Percentiles rank a stretch among this genome's conserved stretches.
phyloP scores from a whole-genome alignment of 345 rosid genomes.

The Toxicodendron radicans region DNA sequence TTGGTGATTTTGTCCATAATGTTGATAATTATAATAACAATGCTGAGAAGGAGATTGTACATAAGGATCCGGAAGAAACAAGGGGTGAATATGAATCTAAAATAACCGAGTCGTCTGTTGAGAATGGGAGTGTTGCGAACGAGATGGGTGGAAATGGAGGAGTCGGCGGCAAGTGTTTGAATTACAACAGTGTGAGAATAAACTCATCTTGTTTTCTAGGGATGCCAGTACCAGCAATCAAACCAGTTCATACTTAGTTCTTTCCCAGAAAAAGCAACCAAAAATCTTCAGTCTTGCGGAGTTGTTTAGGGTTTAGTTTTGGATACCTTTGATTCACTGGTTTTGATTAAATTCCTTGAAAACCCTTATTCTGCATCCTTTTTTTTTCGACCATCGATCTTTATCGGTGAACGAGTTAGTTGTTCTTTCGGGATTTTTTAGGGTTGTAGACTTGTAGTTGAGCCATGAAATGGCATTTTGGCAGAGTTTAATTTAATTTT shows the following conservation, averaged over 20 bases:
- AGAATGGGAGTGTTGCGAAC: not conserved
- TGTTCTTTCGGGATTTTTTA: not conserved
- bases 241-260: constrained; percentile 38
- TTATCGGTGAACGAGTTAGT: not conserved
- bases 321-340: not conserved
- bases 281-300: not conserved
- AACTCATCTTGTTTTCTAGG: constrained; percentile 33
- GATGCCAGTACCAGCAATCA: constrained; percentile 36
- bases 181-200: constrained; percentile 21
- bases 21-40: not conserved
- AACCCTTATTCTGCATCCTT: not conserved
- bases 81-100: not conserved
- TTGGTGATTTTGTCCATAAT: not conserved
- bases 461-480: not conserved
- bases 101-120: constrained; percentile 7
- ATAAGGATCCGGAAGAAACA: constrained; percentile 1
- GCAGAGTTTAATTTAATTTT: not conserved
- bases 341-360: not conserved
- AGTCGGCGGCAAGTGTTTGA: constrained; percentile 28
- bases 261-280: too few relatives aligned
- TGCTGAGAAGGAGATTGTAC: constrained; percentile 1
- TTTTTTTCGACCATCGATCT: not conserved
- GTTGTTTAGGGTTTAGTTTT: not conserved
- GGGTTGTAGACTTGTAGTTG: not conserved
- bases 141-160: constrained; percentile 18